Evolutionary conservation across 139 green algal species (phyloP).

Genomic region (Yamagishiella unicocca): DNA sequence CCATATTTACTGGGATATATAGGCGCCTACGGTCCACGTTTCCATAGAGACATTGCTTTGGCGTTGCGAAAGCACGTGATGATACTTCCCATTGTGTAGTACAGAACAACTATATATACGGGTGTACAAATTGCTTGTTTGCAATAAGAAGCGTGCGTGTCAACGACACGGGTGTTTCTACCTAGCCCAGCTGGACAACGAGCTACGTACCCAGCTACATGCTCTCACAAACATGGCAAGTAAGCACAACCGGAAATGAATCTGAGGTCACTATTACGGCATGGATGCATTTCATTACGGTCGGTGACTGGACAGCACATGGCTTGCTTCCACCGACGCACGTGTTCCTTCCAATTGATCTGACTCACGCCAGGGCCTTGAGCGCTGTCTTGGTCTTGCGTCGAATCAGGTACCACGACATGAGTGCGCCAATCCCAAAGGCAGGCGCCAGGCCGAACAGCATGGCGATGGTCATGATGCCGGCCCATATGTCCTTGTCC

Average conservation of each 20-base stretch:
- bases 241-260: not conserved
- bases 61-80: not conserved
- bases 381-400: not conserved
- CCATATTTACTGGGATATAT: too few relatives aligned
- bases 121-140: not conserved
- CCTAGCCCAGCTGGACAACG: too few relatives aligned
- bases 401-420: not conserved
- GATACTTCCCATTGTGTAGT: not conserved
- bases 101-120: not conserved
- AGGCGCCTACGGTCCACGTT: too few relatives aligned
- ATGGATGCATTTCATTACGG: not conserved
- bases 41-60: not conserved
- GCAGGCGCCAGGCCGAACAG: slow-evolving; percentile 16
- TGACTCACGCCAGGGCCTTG: slow-evolving; percentile 19
- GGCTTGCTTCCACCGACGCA: not conserved
- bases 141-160: not conserved
- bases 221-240: not conserved
- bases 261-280: not conserved
- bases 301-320: too few relatives aligned
- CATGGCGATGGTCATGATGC: slow-evolving; percentile 15
- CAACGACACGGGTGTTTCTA: too few relatives aligned
- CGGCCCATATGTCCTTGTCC: not conserved
- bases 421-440: not conserved
- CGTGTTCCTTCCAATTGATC: too few relatives aligned
- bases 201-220: too few relatives aligned